phyloP scores from a whole-genome alignment of 2,329 filamentous ascomycete genomes.

The Colletotrichum trifolii region DNA sequence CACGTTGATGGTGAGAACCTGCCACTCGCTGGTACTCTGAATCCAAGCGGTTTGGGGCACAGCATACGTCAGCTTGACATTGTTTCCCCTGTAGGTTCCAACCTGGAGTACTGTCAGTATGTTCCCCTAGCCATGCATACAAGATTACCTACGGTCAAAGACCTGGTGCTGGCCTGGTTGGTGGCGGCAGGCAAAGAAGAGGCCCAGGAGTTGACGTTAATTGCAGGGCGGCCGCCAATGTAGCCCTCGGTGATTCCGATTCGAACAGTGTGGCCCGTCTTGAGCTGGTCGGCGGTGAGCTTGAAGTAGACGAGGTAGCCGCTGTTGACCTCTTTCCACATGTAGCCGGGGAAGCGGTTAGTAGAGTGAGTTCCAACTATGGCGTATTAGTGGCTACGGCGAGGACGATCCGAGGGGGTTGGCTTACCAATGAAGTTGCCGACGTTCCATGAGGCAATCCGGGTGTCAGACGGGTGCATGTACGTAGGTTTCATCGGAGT shows the following conservation, averaged over 20 bases:
- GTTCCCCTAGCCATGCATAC: not conserved
- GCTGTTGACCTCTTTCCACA: constrained; percentile 55
- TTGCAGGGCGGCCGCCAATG: constrained; percentile 45
- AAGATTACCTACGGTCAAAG: constrained; percentile 39
- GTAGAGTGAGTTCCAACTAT: constrained; percentile 46
- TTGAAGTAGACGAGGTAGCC: constrained; percentile 54
- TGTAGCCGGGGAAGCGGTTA: constrained; percentile 52
- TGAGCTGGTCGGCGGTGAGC: constrained; percentile 43
- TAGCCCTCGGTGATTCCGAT: constrained; percentile 47
- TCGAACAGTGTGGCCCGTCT: constrained; percentile 42
- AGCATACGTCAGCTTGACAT: constrained; percentile 42
- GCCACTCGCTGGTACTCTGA: constrained; percentile 43
- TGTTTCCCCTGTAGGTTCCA: constrained; percentile 47
- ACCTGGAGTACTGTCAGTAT: constrained; percentile 22
- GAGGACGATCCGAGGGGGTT: not conserved
- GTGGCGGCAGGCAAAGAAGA: constrained; percentile 42
- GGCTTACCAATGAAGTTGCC: constrained; percentile 44
- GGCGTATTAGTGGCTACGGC: not conserved
- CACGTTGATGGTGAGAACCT: constrained; percentile 44
- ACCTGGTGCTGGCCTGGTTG: constrained; percentile 44
- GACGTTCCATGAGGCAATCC: constrained; percentile 44
- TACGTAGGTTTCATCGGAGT: constrained; percentile 53
- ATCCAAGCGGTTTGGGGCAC: constrained; percentile 44
- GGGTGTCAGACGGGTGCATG: constrained; percentile 52
- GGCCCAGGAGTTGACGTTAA: constrained; percentile 45